A percentile compares a stretch with the other conserved stretches of the same genome.
phyloP scores from a whole-genome alignment of 805 yeast species.

The Yamadazyma ubonensis region DNA sequence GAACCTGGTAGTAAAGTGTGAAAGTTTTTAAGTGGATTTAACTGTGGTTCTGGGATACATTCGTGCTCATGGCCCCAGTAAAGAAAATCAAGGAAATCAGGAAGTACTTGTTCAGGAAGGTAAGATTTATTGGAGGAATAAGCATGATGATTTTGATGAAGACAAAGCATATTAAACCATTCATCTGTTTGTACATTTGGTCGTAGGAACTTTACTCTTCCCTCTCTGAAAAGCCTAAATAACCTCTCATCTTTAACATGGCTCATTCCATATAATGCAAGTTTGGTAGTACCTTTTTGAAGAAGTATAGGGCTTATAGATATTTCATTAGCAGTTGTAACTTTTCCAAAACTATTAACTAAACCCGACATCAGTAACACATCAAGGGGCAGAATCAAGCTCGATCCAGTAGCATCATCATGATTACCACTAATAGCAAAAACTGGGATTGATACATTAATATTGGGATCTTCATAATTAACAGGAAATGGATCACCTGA shows the following conservation, averaged over 20 bases:
- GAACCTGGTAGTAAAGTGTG: slow-evolving; percentile 90
- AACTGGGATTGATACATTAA: slow-evolving; percentile 85
- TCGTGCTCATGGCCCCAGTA: slow-evolving; percentile 99
- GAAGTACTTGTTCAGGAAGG: slow-evolving; percentile 82
- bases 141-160: slow-evolving; percentile 88
- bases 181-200: slow-evolving; percentile 58
- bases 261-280: slow-evolving; percentile 87
- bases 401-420: slow-evolving; percentile 92
- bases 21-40: slow-evolving; percentile 61
- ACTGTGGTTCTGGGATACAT: slow-evolving; percentile 69
- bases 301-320: slow-evolving; percentile 73
- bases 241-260: slow-evolving; percentile 88
- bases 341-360: slow-evolving; percentile 86
- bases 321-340: slow-evolving; percentile 71
- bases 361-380: slow-evolving; percentile 77
- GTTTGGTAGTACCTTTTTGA: slow-evolving; percentile 75
- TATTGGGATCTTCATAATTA: slow-evolving; percentile 87
- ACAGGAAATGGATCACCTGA: slow-evolving; percentile 66
- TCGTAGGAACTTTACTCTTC: slow-evolving; percentile 72
- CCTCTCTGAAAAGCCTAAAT: slow-evolving; percentile 76
- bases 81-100: slow-evolving; percentile 76
- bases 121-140: slow-evolving; percentile 72
- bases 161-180: slow-evolving; percentile 84
- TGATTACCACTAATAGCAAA: slow-evolving; percentile 95
- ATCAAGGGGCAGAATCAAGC: slow-evolving; percentile 82